Conservation (phyloP, 768 basidiomycete species). For the Psilocybe subaeruginosa region DNA sequence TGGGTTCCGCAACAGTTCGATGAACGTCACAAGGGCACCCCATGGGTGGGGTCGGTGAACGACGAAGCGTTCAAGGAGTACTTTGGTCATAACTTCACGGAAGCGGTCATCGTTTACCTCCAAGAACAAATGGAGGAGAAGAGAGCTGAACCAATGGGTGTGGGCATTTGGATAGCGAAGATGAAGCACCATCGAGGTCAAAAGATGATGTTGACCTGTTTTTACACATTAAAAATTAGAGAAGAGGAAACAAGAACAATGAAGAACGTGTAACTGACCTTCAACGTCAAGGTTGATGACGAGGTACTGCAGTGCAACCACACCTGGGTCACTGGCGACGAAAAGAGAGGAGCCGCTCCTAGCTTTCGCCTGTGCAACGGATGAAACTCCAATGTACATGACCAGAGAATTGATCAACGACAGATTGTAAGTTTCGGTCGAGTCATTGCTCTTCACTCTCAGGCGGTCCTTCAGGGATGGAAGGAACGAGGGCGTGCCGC, state of each 20-base stretch:
- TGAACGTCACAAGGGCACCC: constrained; percentile 93
- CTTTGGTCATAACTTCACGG: constrained; percentile 83
- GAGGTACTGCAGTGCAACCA: constrained; percentile 81
- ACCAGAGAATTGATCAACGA: constrained; percentile 92
- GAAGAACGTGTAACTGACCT: constrained; percentile 55
- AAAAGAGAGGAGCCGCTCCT: constrained; percentile 84
- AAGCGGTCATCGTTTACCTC: constrained; percentile 79
- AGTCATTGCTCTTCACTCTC: constrained; percentile 43
- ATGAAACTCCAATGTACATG: constrained; percentile 94
- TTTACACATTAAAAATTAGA: constrained; percentile 8
- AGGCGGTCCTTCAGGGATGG: constrained; percentile 81
- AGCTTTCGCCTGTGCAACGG: constrained; percentile 87
- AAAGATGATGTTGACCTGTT: constrained; percentile 91
- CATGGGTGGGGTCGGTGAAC: constrained; percentile 96
- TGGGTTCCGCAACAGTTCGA: constrained; percentile 88
- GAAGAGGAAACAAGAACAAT: background rate
- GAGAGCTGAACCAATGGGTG: constrained; percentile 96
- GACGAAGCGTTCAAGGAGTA: constrained; percentile 91
- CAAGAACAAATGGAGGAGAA: constrained; percentile 85
- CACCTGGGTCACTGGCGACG: constrained; percentile 80
- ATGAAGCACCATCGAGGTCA: constrained; percentile 92
- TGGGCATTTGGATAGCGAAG: constrained; percentile 98
- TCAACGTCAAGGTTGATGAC: constrained; percentile 86
- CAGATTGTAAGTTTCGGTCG: constrained; percentile 77
- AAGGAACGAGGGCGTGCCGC: constrained; percentile 72